Evolutionary conservation across 768 basidiomycete genomes (phyloP).

Genomic region (Kwoniella dendrophila): DNA sequence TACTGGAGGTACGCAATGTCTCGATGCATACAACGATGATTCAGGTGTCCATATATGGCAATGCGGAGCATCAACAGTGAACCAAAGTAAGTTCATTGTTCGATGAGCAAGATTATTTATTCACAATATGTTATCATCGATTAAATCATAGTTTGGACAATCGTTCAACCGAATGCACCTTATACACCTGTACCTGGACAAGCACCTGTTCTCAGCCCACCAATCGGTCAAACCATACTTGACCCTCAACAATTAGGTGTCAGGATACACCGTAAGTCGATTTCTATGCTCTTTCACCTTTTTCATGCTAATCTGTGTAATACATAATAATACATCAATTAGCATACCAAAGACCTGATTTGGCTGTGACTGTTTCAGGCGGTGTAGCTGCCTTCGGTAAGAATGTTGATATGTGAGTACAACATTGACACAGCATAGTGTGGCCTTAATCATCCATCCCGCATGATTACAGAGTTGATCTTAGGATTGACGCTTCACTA

Average conservation of each 20-base stretch:
- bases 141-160: slow-evolving; percentile 14
- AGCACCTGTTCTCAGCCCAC: neutral
- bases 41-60: slow-evolving; percentile 48
- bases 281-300: neutral
- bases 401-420: slow-evolving; percentile 18
- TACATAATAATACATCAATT: neutral
- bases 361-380: slow-evolving; percentile 17
- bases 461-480: neutral
- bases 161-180: neutral
- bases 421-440: neutral
- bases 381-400: slow-evolving; percentile 17
- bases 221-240: slow-evolving; percentile 2
- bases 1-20: slow-evolving; percentile 53
- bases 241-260: neutral
- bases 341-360: slow-evolving; percentile 14
- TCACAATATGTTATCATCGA: too few relatives aligned
- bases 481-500: neutral
- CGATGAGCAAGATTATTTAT: neutral
- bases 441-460: neutral
- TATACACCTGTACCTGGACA: slow-evolving; percentile 4
- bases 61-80: slow-evolving; percentile 51
- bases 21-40: slow-evolving; percentile 38
- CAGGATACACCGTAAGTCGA: slow-evolving; percentile 8
- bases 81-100: slow-evolving; percentile 42
- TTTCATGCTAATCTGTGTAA: neutral